phyloP scores from a whole-genome alignment of 1,139 yeast species.

The Hyphopichia wangnamkhiaoensis region DNA sequence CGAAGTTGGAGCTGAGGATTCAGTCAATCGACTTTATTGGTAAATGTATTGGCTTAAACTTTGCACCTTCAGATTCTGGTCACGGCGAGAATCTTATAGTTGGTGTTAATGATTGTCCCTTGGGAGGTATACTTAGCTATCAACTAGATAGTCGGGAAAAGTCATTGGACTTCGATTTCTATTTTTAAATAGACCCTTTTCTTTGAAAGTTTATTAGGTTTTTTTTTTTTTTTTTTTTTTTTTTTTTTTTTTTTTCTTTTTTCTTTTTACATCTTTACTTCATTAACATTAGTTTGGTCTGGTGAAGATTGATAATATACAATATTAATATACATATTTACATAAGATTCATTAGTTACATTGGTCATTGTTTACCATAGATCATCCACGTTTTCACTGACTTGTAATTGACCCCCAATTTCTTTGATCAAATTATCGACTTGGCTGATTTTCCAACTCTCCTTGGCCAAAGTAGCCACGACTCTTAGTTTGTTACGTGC shows the following conservation, averaged over 20 bases:
- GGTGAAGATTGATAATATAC: too few relatives aligned
- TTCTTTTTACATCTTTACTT: not conserved
- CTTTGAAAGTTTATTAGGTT: too few relatives aligned
- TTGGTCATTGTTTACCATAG: slow-evolving; percentile 38
- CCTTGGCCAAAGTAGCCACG: slow-evolving; percentile 37
- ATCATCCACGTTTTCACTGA: slow-evolving; percentile 42
- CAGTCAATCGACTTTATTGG: slow-evolving; percentile 60
- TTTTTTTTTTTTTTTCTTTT: not conserved
- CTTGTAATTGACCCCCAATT: slow-evolving; percentile 42
- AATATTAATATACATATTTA: too few relatives aligned
- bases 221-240: too few relatives aligned
- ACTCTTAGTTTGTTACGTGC: slow-evolving; percentile 57
- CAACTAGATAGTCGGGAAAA: slow-evolving; percentile 36
- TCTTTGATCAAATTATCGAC: slow-evolving; percentile 36
- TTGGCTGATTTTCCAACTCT: slow-evolving; percentile 31
- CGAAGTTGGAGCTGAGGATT: slow-evolving; percentile 25
- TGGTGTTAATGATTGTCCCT: slow-evolving; percentile 57
- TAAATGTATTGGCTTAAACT: slow-evolving; percentile 57
- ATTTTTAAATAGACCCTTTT: slow-evolving; percentile 17
- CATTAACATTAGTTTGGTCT: slow-evolving; percentile 1
- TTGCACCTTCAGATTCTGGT: slow-evolving; percentile 46
- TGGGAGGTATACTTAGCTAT: slow-evolving; percentile 60
- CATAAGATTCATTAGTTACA: slow-evolving; percentile 2
- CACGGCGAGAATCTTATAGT: slow-evolving; percentile 50
- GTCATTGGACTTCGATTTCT: slow-evolving; percentile 45